Evolutionary conservation across 1,139 yeast species (phyloP).

Genomic region (Candida sp.): DNA sequence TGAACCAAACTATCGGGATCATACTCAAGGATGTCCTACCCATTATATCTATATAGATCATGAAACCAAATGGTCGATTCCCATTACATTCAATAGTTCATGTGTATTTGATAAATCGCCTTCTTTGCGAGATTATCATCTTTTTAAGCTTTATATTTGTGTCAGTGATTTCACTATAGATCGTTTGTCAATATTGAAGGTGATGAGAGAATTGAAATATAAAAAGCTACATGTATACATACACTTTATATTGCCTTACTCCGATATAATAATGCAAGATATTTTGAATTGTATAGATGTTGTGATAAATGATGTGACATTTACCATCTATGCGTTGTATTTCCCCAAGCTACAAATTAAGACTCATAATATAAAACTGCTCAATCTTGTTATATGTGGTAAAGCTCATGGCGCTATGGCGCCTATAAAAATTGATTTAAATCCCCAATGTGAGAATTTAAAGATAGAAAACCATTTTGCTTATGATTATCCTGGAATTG

Average conservation of each 20-base stretch:
- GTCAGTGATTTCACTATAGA: constrained; percentile 1
- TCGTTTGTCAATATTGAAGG: neutral
- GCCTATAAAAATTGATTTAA: neutral
- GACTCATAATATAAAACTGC: neutral
- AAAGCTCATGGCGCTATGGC: neutral
- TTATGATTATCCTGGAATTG: neutral
- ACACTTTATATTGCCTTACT: neutral
- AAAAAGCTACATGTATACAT: neutral
- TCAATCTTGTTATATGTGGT: neutral
- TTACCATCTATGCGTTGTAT: neutral
- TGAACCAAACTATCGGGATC: neutral
- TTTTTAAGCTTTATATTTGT: neutral
- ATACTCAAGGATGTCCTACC: constrained; percentile 1
- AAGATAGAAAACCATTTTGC: neutral
- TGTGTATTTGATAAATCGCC: neutral
- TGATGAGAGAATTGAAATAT: neutral
- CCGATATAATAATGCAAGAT: neutral
- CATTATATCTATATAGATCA: neutral
- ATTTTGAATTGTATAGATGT: neutral
- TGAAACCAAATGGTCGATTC: neutral
- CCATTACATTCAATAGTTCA: neutral
- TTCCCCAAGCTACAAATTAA: neutral
- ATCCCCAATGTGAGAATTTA: neutral
- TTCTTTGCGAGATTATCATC: neutral
- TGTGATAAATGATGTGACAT: neutral